Base-by-base conservation (phyloP, 495 filamentous ascomycete genomes). In the Pseudomonodictys pantanalensis region DNA sequence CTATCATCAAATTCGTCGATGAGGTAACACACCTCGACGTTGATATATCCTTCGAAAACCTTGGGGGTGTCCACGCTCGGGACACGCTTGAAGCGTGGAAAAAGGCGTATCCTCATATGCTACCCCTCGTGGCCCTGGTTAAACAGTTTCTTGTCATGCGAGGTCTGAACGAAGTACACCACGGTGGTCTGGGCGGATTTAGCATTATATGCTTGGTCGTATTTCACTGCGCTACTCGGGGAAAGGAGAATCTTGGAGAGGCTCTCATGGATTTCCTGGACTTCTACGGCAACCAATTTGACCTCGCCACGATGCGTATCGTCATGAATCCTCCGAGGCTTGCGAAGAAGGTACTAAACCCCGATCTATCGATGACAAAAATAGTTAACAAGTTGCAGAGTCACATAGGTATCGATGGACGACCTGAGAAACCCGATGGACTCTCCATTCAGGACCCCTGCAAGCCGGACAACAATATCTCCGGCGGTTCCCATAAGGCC, bases 41-140 rank as follows among this genome's bases (percentile, higher is more conserved):
- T 20, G 93, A 98, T 68, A 74, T 97, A 38, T 97, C 92, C 0
- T 96, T 98, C 68, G 95, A 98, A 73, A 97, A 97, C 66, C 71
- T 83, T 24, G 87, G 84, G 35, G 93, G 93, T 3, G 58, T 96
- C 23, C 71, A 80, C 2, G 91, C 92, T 20, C 88, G 91, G 63
- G 67, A 81, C 15, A 96, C 89, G 0, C 96, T 95, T 68, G 73
- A 81, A 43, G 68, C 72, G 0, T 98, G 93, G 93, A 90, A 87
- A 62, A 49, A 72, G 7, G 76, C 83, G 42, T 96, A 85, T 64
- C 92, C 92, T 0, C 83, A 80, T 1, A 91, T 97, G 88, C 88
- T 89, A 1, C 77, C 87, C 33, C 72, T 98, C 20, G 87, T 93
- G 11, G 83, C 88, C 0, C 60, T 98, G 23, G 83, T 98, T 73